These are phyloP conservation scores for Plenodomus biglobosus DNA, from an alignment of 2,329 filamentous ascomycete genomes.

Conservation along the genomic window DNA sequence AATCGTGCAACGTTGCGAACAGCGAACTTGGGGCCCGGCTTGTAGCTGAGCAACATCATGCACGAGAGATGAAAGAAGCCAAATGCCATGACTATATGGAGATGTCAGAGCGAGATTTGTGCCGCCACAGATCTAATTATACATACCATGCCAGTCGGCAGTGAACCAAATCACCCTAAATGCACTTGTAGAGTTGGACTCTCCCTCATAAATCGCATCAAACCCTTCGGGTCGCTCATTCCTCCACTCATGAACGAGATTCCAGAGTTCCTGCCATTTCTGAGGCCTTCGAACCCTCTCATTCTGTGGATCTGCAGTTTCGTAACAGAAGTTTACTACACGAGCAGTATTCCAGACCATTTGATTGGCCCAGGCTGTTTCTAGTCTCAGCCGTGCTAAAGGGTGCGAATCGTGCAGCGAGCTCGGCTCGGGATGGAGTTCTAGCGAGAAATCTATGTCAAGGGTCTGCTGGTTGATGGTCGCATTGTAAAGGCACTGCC, in stretches of 20 bases:
- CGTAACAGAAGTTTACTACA: conserved; percentile 37
- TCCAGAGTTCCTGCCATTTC: conserved; percentile 28
- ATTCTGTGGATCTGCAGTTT: conserved; percentile 10
- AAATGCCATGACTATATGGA: conserved; percentile 24
- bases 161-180: conserved; percentile 35
- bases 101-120: background rate
- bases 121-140: no score
- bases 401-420: conserved; percentile 29
- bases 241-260: conserved; percentile 27
- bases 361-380: conserved; percentile 38
- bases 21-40: conserved; percentile 32
- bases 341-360: conserved; percentile 38
- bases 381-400: conserved; percentile 26
- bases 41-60: conserved; percentile 35
- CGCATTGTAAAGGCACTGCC: conserved; percentile 38
- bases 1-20: conserved; percentile 22
- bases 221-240: conserved; percentile 28
- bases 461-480: conserved; percentile 37
- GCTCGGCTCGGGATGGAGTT: conserved; percentile 24
- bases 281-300: conserved; percentile 14
- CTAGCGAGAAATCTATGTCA: conserved; percentile 33
- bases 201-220: conserved; percentile 32
- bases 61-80: conserved; percentile 33
- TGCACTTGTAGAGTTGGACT: conserved; percentile 8
- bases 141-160: conserved; percentile 38